Base-by-base conservation (phyloP, 371 early-diverging fungal genomes). In the Mucor mucedo region DNA sequence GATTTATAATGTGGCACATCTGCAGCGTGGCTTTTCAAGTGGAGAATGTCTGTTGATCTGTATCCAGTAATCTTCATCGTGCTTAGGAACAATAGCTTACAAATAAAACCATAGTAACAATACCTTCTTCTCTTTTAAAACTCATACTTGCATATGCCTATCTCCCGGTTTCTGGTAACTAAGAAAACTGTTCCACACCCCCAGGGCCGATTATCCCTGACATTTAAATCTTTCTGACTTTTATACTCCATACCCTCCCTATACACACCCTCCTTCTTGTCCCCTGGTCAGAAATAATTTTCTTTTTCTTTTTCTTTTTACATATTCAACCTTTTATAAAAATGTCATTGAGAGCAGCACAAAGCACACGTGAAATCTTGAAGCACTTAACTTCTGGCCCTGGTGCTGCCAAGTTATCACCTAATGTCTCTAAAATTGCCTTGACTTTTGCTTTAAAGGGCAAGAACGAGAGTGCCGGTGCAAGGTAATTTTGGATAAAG, bases 381-480 rank as follows among this genome's bases (percentile, higher is more conserved):
- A 61, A 67, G 32, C 65, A 66, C 3, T 57, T 80, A 9, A 57
- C 68, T 10, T 59, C 72, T 32, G 87, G 88, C 13, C 73, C 82
- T 39, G 87, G 87, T 44, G 86, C 87, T 29, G 65, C 76, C 32
- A 73, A 74, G 40, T 68, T 88, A 55, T 65, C 82, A 33, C 64
- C 82, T 1, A 75, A 79, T 56, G 76, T 88, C 28, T 74, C 81
- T 53, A 88, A 86, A 62, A 77, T 88, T 54, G 75, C 86, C 4
- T 65, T 88, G 55, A 71, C 77, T 4, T 84, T 82, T 60, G 79
- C 87, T 11, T 59, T 73, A 63, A 76, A 79, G 66, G 82, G 83
- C 44, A 81, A 77, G 50, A 77, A 80, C 45, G 82, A 86, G 59
- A 80, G 86, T 62, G 80, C 83, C 32, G 82, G 82, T 30, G 87